Evolutionary conservation across 106 monocot genomes (phyloP).

Genomic region (Agapanthus africanus): DNA sequence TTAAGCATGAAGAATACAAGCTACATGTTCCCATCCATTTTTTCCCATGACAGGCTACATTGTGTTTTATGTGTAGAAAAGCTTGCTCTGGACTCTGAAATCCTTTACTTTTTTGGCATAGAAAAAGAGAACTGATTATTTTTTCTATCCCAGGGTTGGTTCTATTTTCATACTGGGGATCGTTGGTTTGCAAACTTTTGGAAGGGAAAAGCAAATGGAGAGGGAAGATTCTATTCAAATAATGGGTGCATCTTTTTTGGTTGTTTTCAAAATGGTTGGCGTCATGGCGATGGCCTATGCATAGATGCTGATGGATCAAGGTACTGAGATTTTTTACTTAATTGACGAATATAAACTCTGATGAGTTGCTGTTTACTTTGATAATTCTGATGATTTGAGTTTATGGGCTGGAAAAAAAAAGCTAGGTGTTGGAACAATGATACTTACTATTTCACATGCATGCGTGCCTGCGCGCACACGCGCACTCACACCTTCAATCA

Average conservation of each 20-base stretch:
- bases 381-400: neutral
- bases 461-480: too few species aligned
- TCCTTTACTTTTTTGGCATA: neutral
- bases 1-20: too few species aligned
- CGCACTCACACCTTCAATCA: too few species aligned
- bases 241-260: slow-evolving; percentile 69
- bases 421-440: too few species aligned
- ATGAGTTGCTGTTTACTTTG: neutral
- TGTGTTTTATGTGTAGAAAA: neutral
- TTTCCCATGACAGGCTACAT: neutral
- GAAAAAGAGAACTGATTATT: neutral
- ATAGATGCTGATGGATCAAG: slow-evolving; percentile 72
- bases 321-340: slow-evolving; percentile 26
- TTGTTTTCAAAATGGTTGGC: slow-evolving; percentile 81
- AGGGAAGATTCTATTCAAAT: slow-evolving; percentile 82
- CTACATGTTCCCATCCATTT: too few species aligned
- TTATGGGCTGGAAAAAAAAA: neutral
- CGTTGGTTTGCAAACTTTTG: slow-evolving; percentile 96
- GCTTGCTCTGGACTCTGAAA: neutral
- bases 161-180: slow-evolving; percentile 88
- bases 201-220: slow-evolving; percentile 92
- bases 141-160: slow-evolving; percentile 88
- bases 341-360: neutral
- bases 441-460: too few species aligned
- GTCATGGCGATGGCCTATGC: slow-evolving; percentile 60